Base-by-base conservation (phyloP, 2,329 filamentous ascomycete genomes). In the Ophiocordyceps polyrhachis-furcata region DNA sequence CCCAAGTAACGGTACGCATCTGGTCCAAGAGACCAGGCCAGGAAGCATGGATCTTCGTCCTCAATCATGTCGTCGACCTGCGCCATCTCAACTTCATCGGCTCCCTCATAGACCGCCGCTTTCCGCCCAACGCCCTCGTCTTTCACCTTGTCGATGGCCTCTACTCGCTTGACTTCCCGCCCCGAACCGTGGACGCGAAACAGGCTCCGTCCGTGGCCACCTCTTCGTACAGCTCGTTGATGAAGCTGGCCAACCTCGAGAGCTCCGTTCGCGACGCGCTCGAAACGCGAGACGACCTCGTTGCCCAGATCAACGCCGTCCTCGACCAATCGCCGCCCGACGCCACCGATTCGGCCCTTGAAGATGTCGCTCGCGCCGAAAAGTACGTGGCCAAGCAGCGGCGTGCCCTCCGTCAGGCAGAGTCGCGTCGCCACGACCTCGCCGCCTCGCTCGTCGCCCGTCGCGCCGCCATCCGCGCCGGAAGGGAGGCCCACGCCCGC, bases 221-320 rank as follows among this genome's bases (percentile, higher is more conserved):
- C 0, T 87, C 86, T 0, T 87, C 87, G 0, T 95, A 93, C 59
- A 87, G 86, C 55, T 77, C 83, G 2, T 68, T 96, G 19, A 89
- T 95, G 79, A 81, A 83, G 48, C 69, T 96, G 12, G 81, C 84
- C 6, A 94, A 88, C 47, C 70, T 96, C 15, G 86, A 94, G 49
- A 84, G 83, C 57, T 93, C 87, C 45, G 84, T 95, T 21, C 86
- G 93, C 57, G 89, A 96, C 60, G 87, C 87, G 1, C 65, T 94
- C 11, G 74, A 79, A 1, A 93, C 85, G 0, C 77, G 83, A 14
- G 76, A 83, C 48, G 71, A 72, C 44, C 69, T 96, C 9, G 77
- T 84, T 42, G 64, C 71, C n/a, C 84, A 94, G 50, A 93, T 95
- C 50, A 83, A 83, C 50, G 58, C 66, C 0, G 61, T 78, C 0